These are phyloP conservation scores for Blastobotrys buckinghamii DNA, from an alignment of 1,139 yeast species.

Conservation along the genomic window DNA sequence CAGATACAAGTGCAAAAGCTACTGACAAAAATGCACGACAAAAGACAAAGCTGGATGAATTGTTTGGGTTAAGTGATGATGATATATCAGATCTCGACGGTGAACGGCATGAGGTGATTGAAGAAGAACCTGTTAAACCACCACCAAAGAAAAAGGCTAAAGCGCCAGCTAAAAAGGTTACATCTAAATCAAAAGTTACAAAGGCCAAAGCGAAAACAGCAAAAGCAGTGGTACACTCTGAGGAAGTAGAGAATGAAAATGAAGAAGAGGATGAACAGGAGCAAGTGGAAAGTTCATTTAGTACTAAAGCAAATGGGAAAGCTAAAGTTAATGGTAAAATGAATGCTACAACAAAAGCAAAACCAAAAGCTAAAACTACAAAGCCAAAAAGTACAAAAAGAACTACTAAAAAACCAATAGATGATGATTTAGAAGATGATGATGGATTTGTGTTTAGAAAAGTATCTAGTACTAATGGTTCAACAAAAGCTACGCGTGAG, in stretches of 20 bases:
- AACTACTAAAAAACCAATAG: background rate
- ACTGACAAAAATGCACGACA: background rate
- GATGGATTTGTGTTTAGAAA: constrained; percentile 24
- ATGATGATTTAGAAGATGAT: constrained; percentile 22
- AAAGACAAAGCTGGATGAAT: background rate
- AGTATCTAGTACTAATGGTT: background rate
- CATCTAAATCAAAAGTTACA: background rate
- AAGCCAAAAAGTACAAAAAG: constrained; percentile 3
- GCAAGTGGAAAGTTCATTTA: background rate
- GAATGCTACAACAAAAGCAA: background rate
- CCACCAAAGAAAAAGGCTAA: background rate
- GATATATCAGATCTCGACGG: background rate
- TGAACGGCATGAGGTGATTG: background rate
- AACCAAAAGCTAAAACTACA: constrained; percentile 2
- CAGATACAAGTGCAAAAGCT: background rate
- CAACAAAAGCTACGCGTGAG: constrained; percentile 5
- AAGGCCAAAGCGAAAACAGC: background rate
- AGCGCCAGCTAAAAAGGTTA: no score
- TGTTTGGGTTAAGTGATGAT: constrained; percentile 6
- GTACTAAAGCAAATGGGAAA: background rate
- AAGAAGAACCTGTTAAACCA: background rate
- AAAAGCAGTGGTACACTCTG: no score
- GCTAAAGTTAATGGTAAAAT: background rate
- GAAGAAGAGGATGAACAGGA: background rate
- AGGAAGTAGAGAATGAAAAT: no score